Evolutionary conservation across 1,284 basidiomycete genomes (phyloP).

Genomic region (Ustilago shanxiensis): DNA sequence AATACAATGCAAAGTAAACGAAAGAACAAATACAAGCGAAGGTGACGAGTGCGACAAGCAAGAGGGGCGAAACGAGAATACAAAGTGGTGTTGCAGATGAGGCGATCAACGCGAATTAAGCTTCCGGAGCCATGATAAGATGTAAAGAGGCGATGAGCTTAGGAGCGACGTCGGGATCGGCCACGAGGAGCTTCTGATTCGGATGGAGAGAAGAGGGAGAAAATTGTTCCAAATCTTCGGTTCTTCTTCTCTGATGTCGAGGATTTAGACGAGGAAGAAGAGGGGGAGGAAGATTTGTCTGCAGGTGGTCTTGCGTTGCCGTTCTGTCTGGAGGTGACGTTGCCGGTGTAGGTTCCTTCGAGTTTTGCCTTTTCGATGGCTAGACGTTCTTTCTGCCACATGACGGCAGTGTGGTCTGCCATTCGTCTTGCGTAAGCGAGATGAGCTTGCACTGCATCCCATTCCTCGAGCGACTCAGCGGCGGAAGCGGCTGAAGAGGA

Average conservation of each 20-base stretch:
- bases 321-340: slow-evolving; percentile 36
- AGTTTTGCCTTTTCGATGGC: slow-evolving; percentile 52
- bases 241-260: slow-evolving; percentile 11
- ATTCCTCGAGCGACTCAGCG: slow-evolving; percentile 24
- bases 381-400: slow-evolving; percentile 50
- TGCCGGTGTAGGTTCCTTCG: slow-evolving; percentile 44
- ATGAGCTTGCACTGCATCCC: slow-evolving; percentile 42
- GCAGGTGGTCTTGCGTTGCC: slow-evolving; percentile 34
- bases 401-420: slow-evolving; percentile 37
- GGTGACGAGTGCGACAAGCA: slow-evolving; percentile 5
- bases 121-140: not conserved
- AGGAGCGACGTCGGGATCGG: slow-evolving; percentile 6
- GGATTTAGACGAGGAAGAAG: not conserved
- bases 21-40: slow-evolving; percentile 6
- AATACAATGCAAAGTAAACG: slow-evolving; percentile 27
- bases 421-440: slow-evolving; percentile 34
- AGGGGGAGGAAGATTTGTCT: not conserved
- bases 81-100: no score
- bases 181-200: not conserved
- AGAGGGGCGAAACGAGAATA: no score
- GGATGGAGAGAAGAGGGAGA: slow-evolving; percentile 13
- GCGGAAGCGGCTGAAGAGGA: slow-evolving; percentile 22
- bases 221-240: slow-evolving; percentile 3
- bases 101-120: slow-evolving; percentile 12
- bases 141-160: not conserved